phyloP scores from a whole-genome alignment of 1,284 basidiomycete genomes.

The Meira miltonrushii region DNA sequence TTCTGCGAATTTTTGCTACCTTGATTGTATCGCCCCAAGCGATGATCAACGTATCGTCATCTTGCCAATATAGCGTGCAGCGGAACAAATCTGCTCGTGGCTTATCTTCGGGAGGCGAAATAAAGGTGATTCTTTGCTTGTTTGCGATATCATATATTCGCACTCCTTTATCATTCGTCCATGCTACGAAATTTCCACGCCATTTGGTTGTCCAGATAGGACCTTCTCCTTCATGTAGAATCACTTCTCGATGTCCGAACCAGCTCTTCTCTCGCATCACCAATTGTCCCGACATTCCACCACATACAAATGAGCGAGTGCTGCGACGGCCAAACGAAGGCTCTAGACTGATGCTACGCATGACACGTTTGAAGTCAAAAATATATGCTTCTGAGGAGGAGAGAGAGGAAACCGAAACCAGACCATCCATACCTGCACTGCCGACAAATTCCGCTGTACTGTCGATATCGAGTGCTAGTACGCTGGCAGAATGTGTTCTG shows the following conservation, averaged over 20 bases:
- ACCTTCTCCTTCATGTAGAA: conserved; percentile 81
- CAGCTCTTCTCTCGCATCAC: conserved; percentile 89
- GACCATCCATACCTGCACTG: conserved; percentile 89
- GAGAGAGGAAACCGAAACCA: conserved; percentile 81
- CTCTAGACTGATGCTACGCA: conserved; percentile 83
- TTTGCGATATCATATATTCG: conserved; percentile 84
- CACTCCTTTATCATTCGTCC: conserved; percentile 95
- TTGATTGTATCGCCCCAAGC: conserved; percentile 94
- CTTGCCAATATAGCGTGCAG: conserved; percentile 84
- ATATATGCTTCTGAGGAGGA: conserved; percentile 72
- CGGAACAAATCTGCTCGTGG: conserved; percentile 90
- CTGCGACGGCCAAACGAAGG: conserved; percentile 78
- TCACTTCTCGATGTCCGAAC: conserved; percentile 87
- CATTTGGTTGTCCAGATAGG: conserved; percentile 89
- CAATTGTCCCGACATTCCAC: conserved; percentile 83
- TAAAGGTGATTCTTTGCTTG: conserved; percentile 75
- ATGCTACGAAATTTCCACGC: conserved; percentile 80
- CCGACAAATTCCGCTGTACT: conserved; percentile 80
- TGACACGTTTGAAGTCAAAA: conserved; percentile 87
- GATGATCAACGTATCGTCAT: conserved; percentile 77
- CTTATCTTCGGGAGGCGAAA: conserved; percentile 73
- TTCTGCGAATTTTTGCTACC: conserved; percentile 59
- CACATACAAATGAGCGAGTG: conserved; percentile 82
- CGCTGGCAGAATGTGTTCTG: conserved; percentile 82
- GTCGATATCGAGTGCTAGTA: conserved; percentile 81